Base-by-base conservation (phyloP, 306 rosid species). In the Ormosia emarginata region DNA sequence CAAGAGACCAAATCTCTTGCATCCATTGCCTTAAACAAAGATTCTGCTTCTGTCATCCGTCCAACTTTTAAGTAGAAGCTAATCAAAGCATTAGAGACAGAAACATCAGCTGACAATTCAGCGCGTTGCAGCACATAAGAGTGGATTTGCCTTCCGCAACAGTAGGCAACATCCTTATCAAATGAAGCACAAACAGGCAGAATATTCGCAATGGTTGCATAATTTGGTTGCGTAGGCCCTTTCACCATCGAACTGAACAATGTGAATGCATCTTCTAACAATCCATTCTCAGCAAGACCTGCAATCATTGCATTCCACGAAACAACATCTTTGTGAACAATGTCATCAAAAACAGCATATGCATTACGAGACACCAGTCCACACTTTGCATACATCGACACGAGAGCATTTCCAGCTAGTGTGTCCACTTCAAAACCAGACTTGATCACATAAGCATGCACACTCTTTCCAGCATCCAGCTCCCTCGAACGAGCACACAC, bases 221-320 rank as follows among this genome's bases (percentile, higher is more conserved):
- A 79, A 84, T 95, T 95, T n/a, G 95, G 95, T 50, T 74, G 80
- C 12, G 9, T 57, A 56, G 85, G 83, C 56, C 90, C 97, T 84
- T 88, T 86, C 71, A 85, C 76, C 98, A 95, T 93, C 74, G 39
- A 75, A 67, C 70, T 34, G 72, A 94, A 93, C 79, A 91, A 83
- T 43, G 62, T 59, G 37, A 88, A 85, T 32, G 95, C 95, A 63
- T 90, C 87, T 24, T 83, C 40, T 37, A 74, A 77, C 12, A 84
- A 86, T 8, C 74, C 85, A 50, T 95, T 95, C 75, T 90, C 98
- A 32, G 91, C 86, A 67, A 90, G 89, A 58, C 97, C 97, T 0
- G 98, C 88, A 67, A 93, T 91, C 76, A 91, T 90, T 56, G 97
- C 98, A 86, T 95, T 95, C 97, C 98, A 93, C 0, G 98, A 90